These are phyloP conservation scores for Linum lewisii DNA, from an alignment of 345 rosid genomes.

Conservation along the genomic window DNA sequence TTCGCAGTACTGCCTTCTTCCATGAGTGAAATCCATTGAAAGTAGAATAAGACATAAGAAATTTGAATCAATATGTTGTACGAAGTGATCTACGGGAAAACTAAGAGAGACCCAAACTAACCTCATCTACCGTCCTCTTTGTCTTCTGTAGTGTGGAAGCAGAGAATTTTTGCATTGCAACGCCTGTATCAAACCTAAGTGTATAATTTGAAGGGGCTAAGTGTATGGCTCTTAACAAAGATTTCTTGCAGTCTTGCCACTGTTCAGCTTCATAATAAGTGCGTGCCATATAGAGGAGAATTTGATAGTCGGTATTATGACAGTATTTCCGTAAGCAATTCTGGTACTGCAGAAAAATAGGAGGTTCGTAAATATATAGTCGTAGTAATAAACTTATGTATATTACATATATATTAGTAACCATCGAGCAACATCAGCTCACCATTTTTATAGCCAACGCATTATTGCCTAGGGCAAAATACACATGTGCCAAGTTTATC, in stretches of 20 bases:
- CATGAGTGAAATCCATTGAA: not conserved
- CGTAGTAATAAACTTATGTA: slow-evolving; percentile 1
- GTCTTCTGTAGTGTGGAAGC: slow-evolving; percentile 90
- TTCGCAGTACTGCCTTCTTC: not conserved
- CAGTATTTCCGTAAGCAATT: slow-evolving; percentile 94
- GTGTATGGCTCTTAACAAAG: slow-evolving; percentile 85
- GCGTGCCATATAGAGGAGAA: slow-evolving; percentile 88
- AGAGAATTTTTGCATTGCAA: slow-evolving; percentile 93
- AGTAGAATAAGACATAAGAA: not conserved
- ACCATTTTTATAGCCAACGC: slow-evolving; percentile 97
- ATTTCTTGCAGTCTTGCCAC: slow-evolving; percentile 99
- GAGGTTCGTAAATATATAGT: slow-evolving; percentile 7
- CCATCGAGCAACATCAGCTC: slow-evolving; percentile 15
- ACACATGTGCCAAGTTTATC: slow-evolving; percentile 96
- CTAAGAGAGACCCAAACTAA: not conserved
- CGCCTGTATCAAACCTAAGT: slow-evolving; percentile 93
- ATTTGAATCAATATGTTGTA: not conserved
- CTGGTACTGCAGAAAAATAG: slow-evolving; percentile 61
- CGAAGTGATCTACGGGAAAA: not conserved
- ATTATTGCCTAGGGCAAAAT: slow-evolving; percentile 93
- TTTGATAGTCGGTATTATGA: slow-evolving; percentile 77
- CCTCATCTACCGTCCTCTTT: slow-evolving; percentile 94
- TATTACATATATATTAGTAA: not conserved
- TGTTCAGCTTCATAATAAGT: slow-evolving; percentile 99
- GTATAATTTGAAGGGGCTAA: slow-evolving; percentile 88